Percentiles rank a stretch among this genome's conserved stretches.
These are phyloP conservation scores for Globisporangium rhizosaccharum DNA, from an alignment of 352 stramenopile species.

Conservation along the genomic window DNA sequence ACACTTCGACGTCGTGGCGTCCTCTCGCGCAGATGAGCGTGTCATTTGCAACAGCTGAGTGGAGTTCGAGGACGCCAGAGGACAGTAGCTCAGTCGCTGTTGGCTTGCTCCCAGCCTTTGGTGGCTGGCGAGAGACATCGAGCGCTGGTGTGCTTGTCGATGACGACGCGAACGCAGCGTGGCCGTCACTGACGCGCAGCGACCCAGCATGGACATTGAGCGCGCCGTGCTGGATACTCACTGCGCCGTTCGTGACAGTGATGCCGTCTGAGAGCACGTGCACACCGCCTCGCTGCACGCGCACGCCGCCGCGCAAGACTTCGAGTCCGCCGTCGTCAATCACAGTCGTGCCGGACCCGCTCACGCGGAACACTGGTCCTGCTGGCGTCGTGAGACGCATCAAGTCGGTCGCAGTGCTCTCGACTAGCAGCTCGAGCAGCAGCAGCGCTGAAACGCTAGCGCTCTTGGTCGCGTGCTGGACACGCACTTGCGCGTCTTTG, in stretches of 20 bases:
- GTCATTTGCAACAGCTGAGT: constrained; percentile 10
- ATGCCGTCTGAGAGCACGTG: constrained; percentile 57
- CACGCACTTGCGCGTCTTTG: constrained; percentile 33
- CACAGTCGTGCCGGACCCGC: constrained; percentile 37
- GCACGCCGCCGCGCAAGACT: constrained; percentile 49
- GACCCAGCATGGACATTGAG: constrained; percentile 31
- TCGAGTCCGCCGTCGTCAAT: constrained; percentile 56
- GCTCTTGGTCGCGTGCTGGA: constrained; percentile 18
- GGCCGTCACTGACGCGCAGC: constrained; percentile 35
- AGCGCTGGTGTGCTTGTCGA: constrained; percentile 1
- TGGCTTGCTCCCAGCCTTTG: constrained; percentile 2
- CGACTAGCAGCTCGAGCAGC: constrained; percentile 24
- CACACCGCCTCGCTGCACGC: constrained; percentile 47
- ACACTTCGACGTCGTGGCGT: constrained; percentile 25
- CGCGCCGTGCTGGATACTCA: constrained; percentile 39
- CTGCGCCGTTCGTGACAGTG: constrained; percentile 31
- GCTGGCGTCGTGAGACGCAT: constrained; percentile 34
- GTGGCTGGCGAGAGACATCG: constrained; percentile 4
- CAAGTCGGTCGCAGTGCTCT: constrained; percentile 30
- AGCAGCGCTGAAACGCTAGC: constrained; percentile 19
- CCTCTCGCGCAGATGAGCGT: constrained; percentile 26
- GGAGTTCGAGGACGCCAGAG: constrained; percentile 13
- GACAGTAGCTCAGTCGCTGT: constrained; percentile 9
- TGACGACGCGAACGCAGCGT: constrained; percentile 8
- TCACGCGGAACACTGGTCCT: constrained; percentile 46